phyloP scores from a whole-genome alignment of 2,329 filamentous ascomycete species.

The Microdochium bolleyi region DNA sequence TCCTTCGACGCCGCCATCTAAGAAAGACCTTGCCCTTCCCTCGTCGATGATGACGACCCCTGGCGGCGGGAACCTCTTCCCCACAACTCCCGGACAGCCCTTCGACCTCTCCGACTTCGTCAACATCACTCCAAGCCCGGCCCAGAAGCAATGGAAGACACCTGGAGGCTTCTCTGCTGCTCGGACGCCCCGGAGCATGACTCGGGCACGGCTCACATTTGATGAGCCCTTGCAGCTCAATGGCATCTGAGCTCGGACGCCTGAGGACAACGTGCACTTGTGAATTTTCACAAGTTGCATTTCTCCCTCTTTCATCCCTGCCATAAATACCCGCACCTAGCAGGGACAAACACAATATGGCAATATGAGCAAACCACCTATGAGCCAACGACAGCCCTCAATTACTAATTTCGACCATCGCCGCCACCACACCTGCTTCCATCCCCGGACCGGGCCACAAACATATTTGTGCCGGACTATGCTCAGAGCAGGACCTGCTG shows the following conservation, averaged over 20 bases:
- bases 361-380: no score
- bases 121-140: constrained; percentile 93
- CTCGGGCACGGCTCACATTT: constrained; percentile 74
- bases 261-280: no score
- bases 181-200: constrained; percentile 55
- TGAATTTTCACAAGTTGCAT: no score
- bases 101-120: constrained; percentile 97
- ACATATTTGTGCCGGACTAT: not conserved
- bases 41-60: constrained; percentile 89
- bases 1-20: constrained; percentile 69
- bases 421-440: no score
- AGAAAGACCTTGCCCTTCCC: constrained; percentile 61
- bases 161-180: constrained; percentile 47
- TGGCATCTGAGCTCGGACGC: not conserved
- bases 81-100: constrained; percentile 69
- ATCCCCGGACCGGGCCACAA: no score
- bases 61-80: constrained; percentile 59
- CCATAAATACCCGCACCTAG: no score
- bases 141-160: constrained; percentile 83
- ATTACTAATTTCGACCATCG: no score
- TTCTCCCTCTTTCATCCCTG: no score
- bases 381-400: no score
- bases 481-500: not conserved
- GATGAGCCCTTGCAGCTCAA: constrained; percentile 50
- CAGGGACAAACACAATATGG: no score